phyloP scores from a whole-genome alignment of 495 filamentous ascomycete species.

The Neurospora sublineolata region DNA sequence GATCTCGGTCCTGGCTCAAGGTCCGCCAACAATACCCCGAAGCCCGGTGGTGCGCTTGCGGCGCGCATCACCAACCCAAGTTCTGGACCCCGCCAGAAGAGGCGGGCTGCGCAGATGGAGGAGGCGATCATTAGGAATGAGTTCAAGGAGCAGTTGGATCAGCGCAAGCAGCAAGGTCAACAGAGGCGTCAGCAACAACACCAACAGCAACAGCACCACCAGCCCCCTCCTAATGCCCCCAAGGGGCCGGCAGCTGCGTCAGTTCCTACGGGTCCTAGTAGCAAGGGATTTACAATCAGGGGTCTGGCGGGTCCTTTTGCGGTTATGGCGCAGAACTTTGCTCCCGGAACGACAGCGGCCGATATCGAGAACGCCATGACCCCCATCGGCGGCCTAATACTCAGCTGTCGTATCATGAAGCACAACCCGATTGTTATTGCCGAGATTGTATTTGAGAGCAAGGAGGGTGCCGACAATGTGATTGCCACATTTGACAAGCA shows the following conservation, averaged over 20 bases:
- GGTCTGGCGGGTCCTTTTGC: conserved; percentile 71
- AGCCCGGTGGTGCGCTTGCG: conserved; percentile 27
- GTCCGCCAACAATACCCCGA: conserved; percentile 20
- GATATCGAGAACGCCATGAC: conserved; percentile 85
- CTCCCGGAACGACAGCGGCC: conserved; percentile 81
- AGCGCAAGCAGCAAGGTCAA: conserved; percentile 15
- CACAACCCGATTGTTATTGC: conserved; percentile 68
- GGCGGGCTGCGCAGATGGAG: conserved; percentile 22
- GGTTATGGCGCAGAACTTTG: conserved; percentile 84
- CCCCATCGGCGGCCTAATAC: conserved; percentile 56
- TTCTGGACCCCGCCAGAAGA: conserved; percentile 16
- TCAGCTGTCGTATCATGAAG: conserved; percentile 59
- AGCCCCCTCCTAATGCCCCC: conserved; percentile 2
- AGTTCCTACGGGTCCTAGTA: background rate
- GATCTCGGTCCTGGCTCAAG: background rate
- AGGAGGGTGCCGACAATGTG: conserved; percentile 64
- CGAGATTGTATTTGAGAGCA: conserved; percentile 72
- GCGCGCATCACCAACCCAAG: conserved; percentile 32
- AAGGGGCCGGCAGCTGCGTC: background rate
- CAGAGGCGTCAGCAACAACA: conserved; percentile 7
- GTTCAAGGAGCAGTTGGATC: conserved; percentile 21
- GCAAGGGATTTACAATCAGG: conserved; percentile 58
- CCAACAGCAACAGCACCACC: conserved; percentile 6
- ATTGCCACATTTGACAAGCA: conserved; percentile 81
- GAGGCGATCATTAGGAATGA: conserved; percentile 20